phyloP scores from a whole-genome alignment of 306 rosid genomes.

The Dalbergia oliveri region DNA sequence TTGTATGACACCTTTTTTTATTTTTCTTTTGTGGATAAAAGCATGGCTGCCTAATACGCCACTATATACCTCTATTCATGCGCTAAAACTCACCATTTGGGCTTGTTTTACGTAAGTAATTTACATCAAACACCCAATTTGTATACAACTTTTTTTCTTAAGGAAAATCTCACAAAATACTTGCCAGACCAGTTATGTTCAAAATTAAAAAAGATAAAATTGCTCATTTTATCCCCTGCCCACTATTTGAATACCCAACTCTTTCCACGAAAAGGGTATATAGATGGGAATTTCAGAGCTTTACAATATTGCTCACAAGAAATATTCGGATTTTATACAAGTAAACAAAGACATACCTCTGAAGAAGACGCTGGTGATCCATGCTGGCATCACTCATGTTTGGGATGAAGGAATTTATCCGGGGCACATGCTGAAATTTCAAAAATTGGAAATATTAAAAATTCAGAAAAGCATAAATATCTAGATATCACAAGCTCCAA shows the following conservation, averaged over 20 bases:
- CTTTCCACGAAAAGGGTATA: slow-evolving; percentile 14
- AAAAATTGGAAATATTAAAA: slow-evolving; percentile 40
- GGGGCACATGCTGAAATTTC: slow-evolving; percentile 79
- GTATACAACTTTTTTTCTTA: slow-evolving; percentile 18
- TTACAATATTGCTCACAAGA: slow-evolving; percentile 9
- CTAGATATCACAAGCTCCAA: neutral
- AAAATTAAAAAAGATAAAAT: neutral
- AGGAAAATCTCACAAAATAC: neutral
- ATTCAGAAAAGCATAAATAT: neutral
- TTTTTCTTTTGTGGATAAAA: neutral
- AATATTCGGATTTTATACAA: slow-evolving; percentile 19
- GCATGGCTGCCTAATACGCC: neutral
- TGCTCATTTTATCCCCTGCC: neutral
- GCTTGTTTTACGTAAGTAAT: neutral
- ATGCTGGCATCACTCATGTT: slow-evolving; percentile 74
- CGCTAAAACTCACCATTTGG: neutral
- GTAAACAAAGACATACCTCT: slow-evolving; percentile 63
- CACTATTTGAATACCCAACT: neutral
- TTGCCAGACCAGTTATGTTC: neutral
- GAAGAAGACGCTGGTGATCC: slow-evolving; percentile 87
- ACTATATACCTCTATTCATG: neutral
- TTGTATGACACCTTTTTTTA: too few relatives aligned
- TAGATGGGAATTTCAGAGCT: slow-evolving; percentile 5
- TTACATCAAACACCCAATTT: slow-evolving; percentile 19
- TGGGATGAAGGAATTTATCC: slow-evolving; percentile 84